Percentiles rank a stretch among this genome's conserved stretches.
phyloP scores from a whole-genome alignment of 495 filamentous ascomycete genomes.

The Thozetella sp. region DNA sequence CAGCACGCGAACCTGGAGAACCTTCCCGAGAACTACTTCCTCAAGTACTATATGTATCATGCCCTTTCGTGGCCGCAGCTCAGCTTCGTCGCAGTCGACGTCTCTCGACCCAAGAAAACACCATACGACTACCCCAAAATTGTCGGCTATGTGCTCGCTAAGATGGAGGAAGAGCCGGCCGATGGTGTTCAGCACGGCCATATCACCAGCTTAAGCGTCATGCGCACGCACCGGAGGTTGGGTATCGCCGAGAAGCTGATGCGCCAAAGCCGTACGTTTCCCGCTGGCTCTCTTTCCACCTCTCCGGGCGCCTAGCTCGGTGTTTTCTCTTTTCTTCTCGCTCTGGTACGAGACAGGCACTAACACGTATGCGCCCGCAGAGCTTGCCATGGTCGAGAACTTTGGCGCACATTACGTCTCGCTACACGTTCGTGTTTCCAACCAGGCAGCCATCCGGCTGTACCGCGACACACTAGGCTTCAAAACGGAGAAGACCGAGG shows the following conservation, averaged over 20 bases:
- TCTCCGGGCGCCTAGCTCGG: not conserved
- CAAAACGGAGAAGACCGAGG: slow-evolving; percentile 84
- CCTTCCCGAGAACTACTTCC: slow-evolving; percentile 98
- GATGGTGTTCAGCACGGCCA: slow-evolving; percentile 94
- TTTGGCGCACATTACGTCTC: slow-evolving; percentile 91
- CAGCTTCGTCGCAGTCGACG: slow-evolving; percentile 93
- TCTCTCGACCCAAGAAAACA: slow-evolving; percentile 70
- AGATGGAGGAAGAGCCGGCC: slow-evolving; percentile 98
- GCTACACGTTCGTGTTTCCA: slow-evolving; percentile 92
- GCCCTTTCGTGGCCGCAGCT: slow-evolving; percentile 97
- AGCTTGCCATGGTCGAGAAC: slow-evolving; percentile 94
- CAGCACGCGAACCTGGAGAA: slow-evolving; percentile 99
- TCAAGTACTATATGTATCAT: slow-evolving; percentile 99
- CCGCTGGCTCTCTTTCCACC: not conserved
- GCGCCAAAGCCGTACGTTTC: slow-evolving; percentile 85
- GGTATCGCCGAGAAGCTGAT: slow-evolving; percentile 97
- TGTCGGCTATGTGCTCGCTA: slow-evolving; percentile 97
- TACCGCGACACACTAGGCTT: slow-evolving; percentile 95
- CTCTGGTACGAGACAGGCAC: not conserved
- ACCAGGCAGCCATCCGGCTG: slow-evolving; percentile 84
- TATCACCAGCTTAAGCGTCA: slow-evolving; percentile 93
- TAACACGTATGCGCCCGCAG: slow-evolving; percentile 38
- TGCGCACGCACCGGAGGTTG: slow-evolving; percentile 89
- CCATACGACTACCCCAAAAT: slow-evolving; percentile 95
- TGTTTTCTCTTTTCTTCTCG: not conserved